A percentile compares a stretch with the other conserved stretches of the same genome.
phyloP scores from a whole-genome alignment of 805 yeast genomes.

The Jamesozyma piceae region DNA sequence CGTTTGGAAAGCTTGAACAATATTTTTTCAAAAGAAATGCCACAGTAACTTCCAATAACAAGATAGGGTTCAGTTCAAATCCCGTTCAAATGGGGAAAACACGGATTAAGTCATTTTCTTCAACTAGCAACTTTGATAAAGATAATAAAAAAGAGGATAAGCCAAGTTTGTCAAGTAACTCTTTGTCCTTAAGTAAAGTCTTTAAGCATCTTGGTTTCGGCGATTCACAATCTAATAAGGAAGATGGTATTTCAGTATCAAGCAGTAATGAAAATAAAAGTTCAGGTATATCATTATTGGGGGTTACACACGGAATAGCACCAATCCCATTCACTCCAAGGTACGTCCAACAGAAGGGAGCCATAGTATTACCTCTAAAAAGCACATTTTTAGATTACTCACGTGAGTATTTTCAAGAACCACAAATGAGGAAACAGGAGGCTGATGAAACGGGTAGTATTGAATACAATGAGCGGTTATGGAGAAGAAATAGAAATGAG shows the following conservation, averaged over 20 bases:
- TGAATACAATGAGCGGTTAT: constrained; percentile 67
- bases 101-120: constrained; percentile 9
- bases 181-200: constrained; percentile 23
- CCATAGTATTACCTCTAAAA: constrained; percentile 39
- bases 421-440: constrained; percentile 80
- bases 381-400: constrained; percentile 66
- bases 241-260: constrained; percentile 13
- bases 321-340: constrained; percentile 52
- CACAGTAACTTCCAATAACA: constrained; percentile 8
- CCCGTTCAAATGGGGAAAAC: constrained; percentile 2
- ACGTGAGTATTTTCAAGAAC: constrained; percentile 89
- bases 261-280: constrained; percentile 18
- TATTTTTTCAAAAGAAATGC: constrained; percentile 44
- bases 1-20: constrained; percentile 58
- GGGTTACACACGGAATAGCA: constrained; percentile 34
- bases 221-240: constrained; percentile 8
- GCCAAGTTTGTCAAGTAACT: neutral
- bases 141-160: neutral
- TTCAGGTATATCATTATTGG: constrained; percentile 18
- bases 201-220: constrained; percentile 24
- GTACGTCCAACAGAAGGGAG: constrained; percentile 29
- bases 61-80: constrained; percentile 2
- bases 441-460: constrained; percentile 87
- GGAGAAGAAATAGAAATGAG: constrained; percentile 90
- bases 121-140: constrained; percentile 3